phyloP scores from a whole-genome alignment of 129 eudicot species.

The Tagetes erecta region DNA sequence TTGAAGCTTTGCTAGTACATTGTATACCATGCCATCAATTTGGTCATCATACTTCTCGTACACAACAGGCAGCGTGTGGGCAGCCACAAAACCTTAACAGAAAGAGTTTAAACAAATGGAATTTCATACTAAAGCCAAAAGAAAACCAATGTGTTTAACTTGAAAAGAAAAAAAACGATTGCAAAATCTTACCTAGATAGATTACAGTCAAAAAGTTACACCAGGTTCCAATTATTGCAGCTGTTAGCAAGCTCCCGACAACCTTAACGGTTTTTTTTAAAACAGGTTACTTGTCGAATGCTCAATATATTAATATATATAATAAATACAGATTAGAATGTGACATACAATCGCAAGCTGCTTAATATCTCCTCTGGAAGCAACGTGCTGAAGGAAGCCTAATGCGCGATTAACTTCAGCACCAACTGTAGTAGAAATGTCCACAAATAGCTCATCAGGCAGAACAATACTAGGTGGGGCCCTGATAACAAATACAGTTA shows the following conservation, averaged over 20 bases:
- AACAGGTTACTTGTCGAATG: background rate
- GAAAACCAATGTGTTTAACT: background rate
- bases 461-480: constrained; percentile 63
- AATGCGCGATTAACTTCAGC: constrained; percentile 61
- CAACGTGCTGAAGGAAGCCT: constrained; percentile 57
- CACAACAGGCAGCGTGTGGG: constrained; percentile 78
- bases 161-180: background rate
- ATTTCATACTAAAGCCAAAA: constrained; percentile 7
- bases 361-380: constrained; percentile 68
- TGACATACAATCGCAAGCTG: constrained; percentile 60
- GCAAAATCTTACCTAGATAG: constrained; percentile 56
- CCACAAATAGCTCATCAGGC: constrained; percentile 63
- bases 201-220: constrained; percentile 77
- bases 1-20: constrained; percentile 44
- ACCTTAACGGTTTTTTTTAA: constrained; percentile 38
- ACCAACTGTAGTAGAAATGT: constrained; percentile 51
- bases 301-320: background rate
- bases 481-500: constrained; percentile 40
- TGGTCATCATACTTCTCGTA: constrained; percentile 76
- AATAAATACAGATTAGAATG: constrained; percentile 9
- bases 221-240: constrained; percentile 85
- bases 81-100: constrained; percentile 72
- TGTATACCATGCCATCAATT: constrained; percentile 54
- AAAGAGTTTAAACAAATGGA: background rate
- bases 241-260: constrained; percentile 59